A percentile compares a stretch with the other conserved stretches of the same genome.
phyloP scores from a whole-genome alignment of 164 flowering plant species.

The Liriodendron chinense region DNA sequence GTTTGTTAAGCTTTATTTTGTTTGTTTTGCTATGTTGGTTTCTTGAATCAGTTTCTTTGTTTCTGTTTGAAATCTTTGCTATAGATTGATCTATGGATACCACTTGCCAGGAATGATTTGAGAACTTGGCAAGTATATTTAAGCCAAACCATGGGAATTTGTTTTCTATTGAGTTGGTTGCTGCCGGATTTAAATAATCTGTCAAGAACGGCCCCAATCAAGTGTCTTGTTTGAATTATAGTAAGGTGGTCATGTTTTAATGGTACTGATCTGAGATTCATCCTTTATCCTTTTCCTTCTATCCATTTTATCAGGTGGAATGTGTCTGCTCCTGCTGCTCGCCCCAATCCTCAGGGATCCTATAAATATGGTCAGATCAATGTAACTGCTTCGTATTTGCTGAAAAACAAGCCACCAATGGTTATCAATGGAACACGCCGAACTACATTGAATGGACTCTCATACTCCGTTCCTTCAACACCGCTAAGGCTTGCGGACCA shows the following conservation, averaged over 20 bases:
- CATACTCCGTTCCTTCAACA: slow-evolving; percentile 49
- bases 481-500: slow-evolving; percentile 73
- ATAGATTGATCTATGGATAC: no score
- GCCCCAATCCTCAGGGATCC: slow-evolving; percentile 89
- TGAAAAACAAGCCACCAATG: slow-evolving; percentile 42
- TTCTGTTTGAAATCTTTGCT: background rate
- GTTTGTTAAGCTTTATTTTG: background rate
- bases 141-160: background rate
- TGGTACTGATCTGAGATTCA: background rate
- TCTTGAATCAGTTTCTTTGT: background rate
- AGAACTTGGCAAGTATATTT: background rate
- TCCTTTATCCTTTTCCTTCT: slow-evolving; percentile 1
- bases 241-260: background rate
- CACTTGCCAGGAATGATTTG: background rate
- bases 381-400: slow-evolving; percentile 46
- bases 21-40: background rate
- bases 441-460: slow-evolving; percentile 60
- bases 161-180: background rate
- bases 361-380: slow-evolving; percentile 67
- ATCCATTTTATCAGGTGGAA: slow-evolving; percentile 41
- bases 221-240: background rate
- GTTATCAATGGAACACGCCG: slow-evolving; percentile 43
- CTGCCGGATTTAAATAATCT: background rate
- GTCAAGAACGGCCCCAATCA: background rate
- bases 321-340: slow-evolving; percentile 72